A percentile compares a stretch with the other conserved stretches of the same genome.
Conservation (phyloP, 345 rosid genomes). For the Pugionium cornutum region DNA sequence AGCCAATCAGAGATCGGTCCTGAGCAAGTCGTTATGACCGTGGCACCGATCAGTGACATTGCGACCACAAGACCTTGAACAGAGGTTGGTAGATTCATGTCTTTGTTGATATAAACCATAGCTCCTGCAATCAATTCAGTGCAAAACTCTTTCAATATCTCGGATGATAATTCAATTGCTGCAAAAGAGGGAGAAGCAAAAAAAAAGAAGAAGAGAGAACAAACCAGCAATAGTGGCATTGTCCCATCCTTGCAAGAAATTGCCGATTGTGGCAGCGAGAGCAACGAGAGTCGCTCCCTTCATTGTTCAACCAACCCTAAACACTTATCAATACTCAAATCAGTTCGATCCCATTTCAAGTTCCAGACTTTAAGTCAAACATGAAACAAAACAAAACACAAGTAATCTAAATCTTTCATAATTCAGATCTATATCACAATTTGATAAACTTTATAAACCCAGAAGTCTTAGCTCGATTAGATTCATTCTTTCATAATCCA, state of each 20-base stretch:
- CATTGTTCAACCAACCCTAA: constrained; percentile 51
- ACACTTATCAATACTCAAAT: constrained; percentile 10
- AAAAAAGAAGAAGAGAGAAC: neutral
- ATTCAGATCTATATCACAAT: constrained; percentile 16
- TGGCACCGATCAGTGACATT: constrained; percentile 92
- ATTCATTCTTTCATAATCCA: too few species aligned
- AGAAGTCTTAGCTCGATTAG: too few species aligned
- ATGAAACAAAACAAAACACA: neutral
- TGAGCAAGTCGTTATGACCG: constrained; percentile 86
- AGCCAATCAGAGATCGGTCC: constrained; percentile 91
- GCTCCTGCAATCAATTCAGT: constrained; percentile 55
- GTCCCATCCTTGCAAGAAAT: constrained; percentile 99
- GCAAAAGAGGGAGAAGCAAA: neutral
- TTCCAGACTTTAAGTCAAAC: constrained; percentile 21
- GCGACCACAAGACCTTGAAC: constrained; percentile 95
- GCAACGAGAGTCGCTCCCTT: constrained; percentile 86
- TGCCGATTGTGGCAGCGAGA: constrained; percentile 86
- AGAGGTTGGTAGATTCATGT: constrained; percentile 57
- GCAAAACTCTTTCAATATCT: neutral
- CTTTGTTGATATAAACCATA: constrained; percentile 78
- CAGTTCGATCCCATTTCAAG: constrained; percentile 7
- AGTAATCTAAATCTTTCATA: neutral
- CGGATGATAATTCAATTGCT: neutral
- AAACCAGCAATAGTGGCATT: constrained; percentile 98
- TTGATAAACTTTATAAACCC: too few species aligned